Base-by-base conservation (phyloP, 208 protist genomes). In the Trypanosoma congolense region DNA sequence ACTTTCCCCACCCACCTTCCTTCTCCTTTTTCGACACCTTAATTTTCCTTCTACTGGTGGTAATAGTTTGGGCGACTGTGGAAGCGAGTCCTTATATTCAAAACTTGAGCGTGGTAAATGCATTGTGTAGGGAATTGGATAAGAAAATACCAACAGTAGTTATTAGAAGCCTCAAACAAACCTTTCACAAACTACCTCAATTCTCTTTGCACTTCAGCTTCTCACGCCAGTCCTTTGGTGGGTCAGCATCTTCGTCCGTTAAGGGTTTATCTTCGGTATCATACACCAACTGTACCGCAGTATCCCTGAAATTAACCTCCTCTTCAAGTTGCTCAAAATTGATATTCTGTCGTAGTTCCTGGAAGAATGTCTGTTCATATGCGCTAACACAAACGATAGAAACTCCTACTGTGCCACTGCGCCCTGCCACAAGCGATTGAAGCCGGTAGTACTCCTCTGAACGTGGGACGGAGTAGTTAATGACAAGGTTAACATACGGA, bases 401-500 rank as follows among this genome's bases (percentile, higher is more conserved):
- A 10, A 79, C 80, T 19, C 88, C 88, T 41, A 84, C 58, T 31
- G 84, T 90, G 57, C 76, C 84, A 46, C 80, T 74, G 53, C 88
- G 88, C 30, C 88, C 88, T 16, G 77, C 66, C 9, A 89, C 80
- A 42, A 87, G 60, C 1, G 89, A 90, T 72, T 93, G 84, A 38
- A 93, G 68, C 3, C 90, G 52, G 65, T 91, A 96, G 58, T 81
- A 91, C 71, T 96, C 85, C 65, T 90, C 77, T 22, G 76, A 68
- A 25, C 75, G 70, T 44, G 89, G 89, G 0, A 92, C 70, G 36
- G 70, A 72, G 68, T 90, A 92, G 80, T 89, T 80, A 65, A 93
- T 87, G 60, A 93, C 73, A 19, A 96, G 73, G 54, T 96, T 96
- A 33, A 96, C 89, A 55, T 90, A 92, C 48, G 89, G 89, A 47